Conservation (phyloP, 805 yeast species). For the Aciculoconidium aculeatum region DNA sequence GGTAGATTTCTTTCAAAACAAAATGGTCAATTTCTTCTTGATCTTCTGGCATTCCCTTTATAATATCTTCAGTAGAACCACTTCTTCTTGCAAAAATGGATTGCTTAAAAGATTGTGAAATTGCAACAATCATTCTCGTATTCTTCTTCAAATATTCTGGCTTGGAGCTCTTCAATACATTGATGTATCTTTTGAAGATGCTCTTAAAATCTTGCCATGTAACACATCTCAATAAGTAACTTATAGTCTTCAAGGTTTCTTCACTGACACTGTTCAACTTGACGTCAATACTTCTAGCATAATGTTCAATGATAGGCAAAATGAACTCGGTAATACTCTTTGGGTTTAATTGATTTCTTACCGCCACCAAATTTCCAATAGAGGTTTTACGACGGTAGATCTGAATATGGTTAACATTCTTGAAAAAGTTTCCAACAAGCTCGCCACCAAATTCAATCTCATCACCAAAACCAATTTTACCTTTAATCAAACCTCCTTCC, state of each 20-base stretch:
- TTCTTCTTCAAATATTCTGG: conserved; percentile 47
- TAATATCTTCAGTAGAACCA: conserved; percentile 11
- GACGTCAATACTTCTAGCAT: conserved; percentile 54
- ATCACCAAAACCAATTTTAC: no score
- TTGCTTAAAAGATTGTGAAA: conserved; percentile 45
- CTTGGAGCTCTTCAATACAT: conserved; percentile 32
- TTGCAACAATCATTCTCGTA: conserved; percentile 52
- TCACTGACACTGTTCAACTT: conserved; percentile 55
- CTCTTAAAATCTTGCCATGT: conserved; percentile 82
- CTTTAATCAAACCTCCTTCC: no score
- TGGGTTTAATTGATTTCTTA: conserved; percentile 42
- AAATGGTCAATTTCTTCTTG: conserved; percentile 25
- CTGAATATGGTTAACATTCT: conserved; percentile 77
- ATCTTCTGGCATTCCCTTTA: conserved; percentile 22
- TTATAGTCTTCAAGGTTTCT: conserved; percentile 61
- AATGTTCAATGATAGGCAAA: conserved; percentile 80
- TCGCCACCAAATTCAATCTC: no score
- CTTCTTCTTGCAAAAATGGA: conserved; percentile 20
- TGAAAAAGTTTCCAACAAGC: conserved; percentile 46
- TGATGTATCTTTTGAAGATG: conserved; percentile 60
- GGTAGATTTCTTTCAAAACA: conserved; percentile 53
- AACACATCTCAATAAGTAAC: conserved; percentile 49
- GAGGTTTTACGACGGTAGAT: conserved; percentile 83
- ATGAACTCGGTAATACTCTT: conserved; percentile 70
- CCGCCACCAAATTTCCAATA: conserved; percentile 53